Percentiles rank a stretch among this genome's conserved stretches.
phyloP scores from a whole-genome alignment of 163 green algal species.

The Volvox carteri region DNA sequence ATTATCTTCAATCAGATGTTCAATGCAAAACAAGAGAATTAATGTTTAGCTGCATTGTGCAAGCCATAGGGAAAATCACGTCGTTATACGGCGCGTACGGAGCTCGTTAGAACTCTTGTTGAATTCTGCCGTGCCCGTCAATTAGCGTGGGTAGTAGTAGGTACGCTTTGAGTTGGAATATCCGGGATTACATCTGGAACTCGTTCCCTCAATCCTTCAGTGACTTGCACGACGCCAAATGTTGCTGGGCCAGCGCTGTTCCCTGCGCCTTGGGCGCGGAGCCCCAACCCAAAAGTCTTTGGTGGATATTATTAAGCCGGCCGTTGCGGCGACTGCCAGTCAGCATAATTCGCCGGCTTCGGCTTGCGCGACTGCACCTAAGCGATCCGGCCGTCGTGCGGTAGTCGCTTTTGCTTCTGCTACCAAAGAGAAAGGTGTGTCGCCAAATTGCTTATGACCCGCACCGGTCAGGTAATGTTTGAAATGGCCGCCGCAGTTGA shows the following conservation, averaged over 20 bases:
- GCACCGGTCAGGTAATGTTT: no score
- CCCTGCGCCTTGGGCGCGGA: slow-evolving; percentile 16
- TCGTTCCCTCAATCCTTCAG: background rate
- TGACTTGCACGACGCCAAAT: background rate
- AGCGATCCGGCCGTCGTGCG: background rate
- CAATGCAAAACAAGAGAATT: no score
- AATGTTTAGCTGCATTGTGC: no score
- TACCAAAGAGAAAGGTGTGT: slow-evolving; percentile 48
- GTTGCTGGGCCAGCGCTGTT: slow-evolving; percentile 11
- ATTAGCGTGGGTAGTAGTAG: no score
- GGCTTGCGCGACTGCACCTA: background rate
- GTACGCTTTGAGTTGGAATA: no score
- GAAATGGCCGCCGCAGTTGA: slow-evolving; percentile 60
- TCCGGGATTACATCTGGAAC: no score
- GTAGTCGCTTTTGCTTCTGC: slow-evolving; percentile 15
- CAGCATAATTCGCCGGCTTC: slow-evolving; percentile 16
- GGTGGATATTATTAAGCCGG: background rate
- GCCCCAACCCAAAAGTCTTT: background rate
- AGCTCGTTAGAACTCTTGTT: background rate
- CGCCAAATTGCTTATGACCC: no score
- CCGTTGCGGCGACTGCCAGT: background rate
- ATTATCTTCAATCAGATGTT: no score
- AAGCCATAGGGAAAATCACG: no score
- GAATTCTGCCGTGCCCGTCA: no score
- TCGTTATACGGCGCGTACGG: background rate